These are phyloP conservation scores for Neophaeococcomyces aloes DNA, from an alignment of 2,329 filamentous ascomycete genomes.

Conservation along the genomic window DNA sequence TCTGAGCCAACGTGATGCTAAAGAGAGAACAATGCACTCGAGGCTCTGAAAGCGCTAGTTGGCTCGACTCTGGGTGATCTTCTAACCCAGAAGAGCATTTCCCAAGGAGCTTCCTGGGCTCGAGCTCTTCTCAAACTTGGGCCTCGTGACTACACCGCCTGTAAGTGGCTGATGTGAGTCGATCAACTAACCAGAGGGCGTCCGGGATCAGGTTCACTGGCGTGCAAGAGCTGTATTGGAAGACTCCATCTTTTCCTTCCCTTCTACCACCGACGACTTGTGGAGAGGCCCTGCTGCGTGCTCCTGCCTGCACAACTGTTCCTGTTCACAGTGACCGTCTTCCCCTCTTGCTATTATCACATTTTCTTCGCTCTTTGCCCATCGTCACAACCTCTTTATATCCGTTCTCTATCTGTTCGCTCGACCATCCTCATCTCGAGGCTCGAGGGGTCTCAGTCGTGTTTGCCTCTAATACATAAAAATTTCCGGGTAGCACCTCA, in stretches of 20 bases:
- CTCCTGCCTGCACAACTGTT: slow-evolving; percentile 6
- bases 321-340: slow-evolving; percentile 1
- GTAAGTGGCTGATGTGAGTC: too few relatives aligned
- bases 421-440: slow-evolving; percentile 2
- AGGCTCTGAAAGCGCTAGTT: not conserved
- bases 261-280: slow-evolving; percentile 2
- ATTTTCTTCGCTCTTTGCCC: not conserved
- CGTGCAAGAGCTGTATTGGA: too few relatives aligned
- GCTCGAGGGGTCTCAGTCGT: not conserved
- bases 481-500: not conserved
- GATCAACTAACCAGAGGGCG: too few relatives aligned
- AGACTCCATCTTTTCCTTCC: not conserved
- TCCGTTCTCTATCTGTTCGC: slow-evolving; percentile 7
- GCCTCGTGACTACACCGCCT: too few relatives aligned
- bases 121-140: too few relatives aligned
- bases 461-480: slow-evolving; percentile 3
- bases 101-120: not conserved
- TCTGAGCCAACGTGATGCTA: not conserved
- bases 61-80: not conserved
- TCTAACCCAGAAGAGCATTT: not conserved
- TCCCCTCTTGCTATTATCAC: slow-evolving; percentile 3
- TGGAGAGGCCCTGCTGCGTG: not conserved
- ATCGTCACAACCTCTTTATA: slow-evolving; percentile 6
- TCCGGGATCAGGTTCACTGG: too few relatives aligned
- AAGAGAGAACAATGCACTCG: not conserved